Evolutionary conservation across 148 eudicot species (phyloP).

Genomic region (Cornus florida): DNA sequence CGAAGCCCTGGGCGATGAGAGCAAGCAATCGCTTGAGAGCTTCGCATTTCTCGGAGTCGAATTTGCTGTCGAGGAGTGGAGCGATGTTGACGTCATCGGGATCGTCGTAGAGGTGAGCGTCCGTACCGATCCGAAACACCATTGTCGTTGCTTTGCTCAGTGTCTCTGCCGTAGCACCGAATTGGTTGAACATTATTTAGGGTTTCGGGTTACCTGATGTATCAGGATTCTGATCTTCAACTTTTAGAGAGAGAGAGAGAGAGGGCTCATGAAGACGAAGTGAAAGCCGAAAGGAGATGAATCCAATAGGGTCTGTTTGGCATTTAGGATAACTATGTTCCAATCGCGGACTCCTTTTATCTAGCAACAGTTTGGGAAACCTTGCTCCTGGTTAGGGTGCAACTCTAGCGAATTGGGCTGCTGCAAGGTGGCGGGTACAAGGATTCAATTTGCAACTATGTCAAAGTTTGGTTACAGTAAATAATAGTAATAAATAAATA

Average conservation of each 20-base stretch:
- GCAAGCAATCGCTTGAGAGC: conserved; percentile 97
- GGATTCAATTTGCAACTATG: no score
- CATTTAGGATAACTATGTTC: neutral
- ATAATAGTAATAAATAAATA: no score
- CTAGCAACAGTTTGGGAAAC: neutral
- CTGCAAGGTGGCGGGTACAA: no score
- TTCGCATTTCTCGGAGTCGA: conserved; percentile 86
- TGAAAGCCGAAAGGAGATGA: neutral
- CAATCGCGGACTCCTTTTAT: neutral
- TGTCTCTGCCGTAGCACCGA: conserved; percentile 78
- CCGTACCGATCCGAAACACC: conserved; percentile 96
- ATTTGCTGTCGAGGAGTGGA: conserved; percentile 86
- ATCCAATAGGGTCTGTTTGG: neutral
- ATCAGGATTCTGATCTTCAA: neutral
- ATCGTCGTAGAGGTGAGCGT: conserved; percentile 98
- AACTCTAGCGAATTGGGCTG: no score
- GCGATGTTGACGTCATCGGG: conserved; percentile 89
- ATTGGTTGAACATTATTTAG: conserved; percentile 65
- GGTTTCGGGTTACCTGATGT: neutral
- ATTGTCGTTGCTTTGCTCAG: conserved; percentile 85
- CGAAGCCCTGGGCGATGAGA: conserved; percentile 94
- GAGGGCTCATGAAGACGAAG: neutral
- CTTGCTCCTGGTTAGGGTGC: neutral
- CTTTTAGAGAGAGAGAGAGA: neutral
- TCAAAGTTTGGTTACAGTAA: no score